phyloP scores from a whole-genome alignment of 2,329 filamentous ascomycete species.

The Beauveria scarabaeidicola region DNA sequence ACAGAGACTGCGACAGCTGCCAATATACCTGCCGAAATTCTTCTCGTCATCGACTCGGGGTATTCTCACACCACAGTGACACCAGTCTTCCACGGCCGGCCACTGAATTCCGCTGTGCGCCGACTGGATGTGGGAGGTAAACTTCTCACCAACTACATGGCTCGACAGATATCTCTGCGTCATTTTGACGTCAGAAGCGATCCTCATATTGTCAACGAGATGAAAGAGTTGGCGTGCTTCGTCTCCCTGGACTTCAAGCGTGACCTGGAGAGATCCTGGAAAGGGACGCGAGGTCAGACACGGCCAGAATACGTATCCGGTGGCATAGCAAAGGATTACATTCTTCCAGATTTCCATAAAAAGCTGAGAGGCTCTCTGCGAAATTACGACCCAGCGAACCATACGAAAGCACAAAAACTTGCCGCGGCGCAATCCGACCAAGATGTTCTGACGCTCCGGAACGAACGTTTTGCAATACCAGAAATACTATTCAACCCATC shows the following conservation, averaged over 20 bases:
- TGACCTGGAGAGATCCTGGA: constrained; percentile 81
- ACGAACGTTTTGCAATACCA: constrained; percentile 84
- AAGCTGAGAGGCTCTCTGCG: constrained; percentile 58
- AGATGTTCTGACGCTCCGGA: constrained; percentile 77
- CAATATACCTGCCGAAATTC: constrained; percentile 59
- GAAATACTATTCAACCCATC: constrained; percentile 82
- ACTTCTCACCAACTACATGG: constrained; percentile 85
- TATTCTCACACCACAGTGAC: constrained; percentile 91
- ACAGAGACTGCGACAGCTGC: constrained; percentile 33
- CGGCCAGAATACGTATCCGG: constrained; percentile 41
- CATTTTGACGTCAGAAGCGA: constrained; percentile 97
- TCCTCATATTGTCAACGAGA: constrained; percentile 85
- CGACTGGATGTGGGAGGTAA: constrained; percentile 89
- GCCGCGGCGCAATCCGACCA: constrained; percentile 44
- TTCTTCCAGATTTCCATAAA: constrained; percentile 70
- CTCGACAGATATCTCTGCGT: constrained; percentile 78
- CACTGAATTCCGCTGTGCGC: constrained; percentile 72
- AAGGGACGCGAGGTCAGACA: constrained; percentile 56
- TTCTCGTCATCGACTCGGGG: constrained; percentile 84
- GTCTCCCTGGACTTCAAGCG: constrained; percentile 66
- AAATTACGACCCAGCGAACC: constrained; percentile 63
- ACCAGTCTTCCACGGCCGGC: constrained; percentile 71
- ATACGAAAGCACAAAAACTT: constrained; percentile 42
- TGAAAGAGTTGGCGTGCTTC: constrained; percentile 86
- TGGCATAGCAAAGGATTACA: constrained; percentile 77